Evolutionary conservation across 768 basidiomycete species (phyloP).

Genomic region (Dentipellis fragilis): DNA sequence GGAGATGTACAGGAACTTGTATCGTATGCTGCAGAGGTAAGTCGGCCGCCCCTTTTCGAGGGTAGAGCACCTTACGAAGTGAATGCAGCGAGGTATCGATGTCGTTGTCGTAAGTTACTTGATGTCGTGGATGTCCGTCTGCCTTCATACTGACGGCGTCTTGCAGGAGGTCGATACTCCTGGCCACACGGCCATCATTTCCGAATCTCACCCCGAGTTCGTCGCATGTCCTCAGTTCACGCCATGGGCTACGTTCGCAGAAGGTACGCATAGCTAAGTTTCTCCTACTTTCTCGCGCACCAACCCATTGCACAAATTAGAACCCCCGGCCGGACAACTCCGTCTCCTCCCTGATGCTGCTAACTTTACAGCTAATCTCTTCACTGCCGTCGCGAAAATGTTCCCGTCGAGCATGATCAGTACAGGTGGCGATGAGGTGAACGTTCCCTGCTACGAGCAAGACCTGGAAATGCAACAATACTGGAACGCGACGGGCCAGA

Average conservation of each 20-base stretch:
- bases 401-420: conserved; percentile 28
- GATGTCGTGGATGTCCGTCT: too few relatives aligned
- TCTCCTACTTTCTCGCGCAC: neutral
- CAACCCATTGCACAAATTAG: conserved; percentile 7
- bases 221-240: conserved; percentile 52
- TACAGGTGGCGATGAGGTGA: conserved; percentile 75
- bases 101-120: conserved; percentile 27
- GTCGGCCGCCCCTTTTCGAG: neutral
- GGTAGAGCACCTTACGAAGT: neutral
- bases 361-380: conserved; percentile 24
- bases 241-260: conserved; percentile 21
- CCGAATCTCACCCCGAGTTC: conserved; percentile 57
- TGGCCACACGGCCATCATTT: conserved; percentile 67
- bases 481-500: conserved; percentile 38
- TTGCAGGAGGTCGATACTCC: conserved; percentile 77
- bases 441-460: conserved; percentile 51
- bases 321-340: conserved; percentile 42
- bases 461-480: conserved; percentile 51
- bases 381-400: conserved; percentile 20
- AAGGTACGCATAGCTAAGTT: neutral
- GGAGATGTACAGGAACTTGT: conserved; percentile 23
- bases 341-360: conserved; percentile 27
- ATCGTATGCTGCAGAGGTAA: conserved; percentile 24
- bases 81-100: conserved; percentile 35
- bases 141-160: conserved; percentile 17